These are phyloP conservation scores for Geotrichum citri-aurantii DNA, from an alignment of 1,139 yeast genomes.

Conservation along the genomic window DNA sequence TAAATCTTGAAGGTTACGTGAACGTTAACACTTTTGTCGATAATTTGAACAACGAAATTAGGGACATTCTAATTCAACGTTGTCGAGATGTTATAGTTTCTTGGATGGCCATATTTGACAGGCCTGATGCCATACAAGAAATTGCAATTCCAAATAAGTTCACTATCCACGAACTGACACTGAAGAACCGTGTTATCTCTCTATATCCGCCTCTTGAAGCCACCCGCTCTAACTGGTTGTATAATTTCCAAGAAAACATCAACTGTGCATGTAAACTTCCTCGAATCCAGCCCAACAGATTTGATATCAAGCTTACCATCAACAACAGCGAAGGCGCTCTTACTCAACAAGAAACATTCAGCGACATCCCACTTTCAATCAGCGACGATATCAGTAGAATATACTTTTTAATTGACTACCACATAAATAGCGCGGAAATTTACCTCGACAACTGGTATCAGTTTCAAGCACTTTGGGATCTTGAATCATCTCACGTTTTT, in stretches of 20 bases:
- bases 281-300: constrained; percentile 26
- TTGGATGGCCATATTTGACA: constrained; percentile 30
- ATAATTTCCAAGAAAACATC: constrained; percentile 32
- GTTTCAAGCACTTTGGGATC: constrained; percentile 58
- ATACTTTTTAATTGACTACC: constrained; percentile 24
- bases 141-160: constrained; percentile 19
- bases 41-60: constrained; percentile 41
- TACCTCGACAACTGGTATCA: constrained; percentile 50
- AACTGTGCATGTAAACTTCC: constrained; percentile 15
- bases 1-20: constrained; percentile 42
- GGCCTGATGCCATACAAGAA: constrained; percentile 17
- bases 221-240: constrained; percentile 34
- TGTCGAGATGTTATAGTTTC: constrained; percentile 25
- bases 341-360: constrained; percentile 16
- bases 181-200: constrained; percentile 43
- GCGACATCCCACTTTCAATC: constrained; percentile 21
- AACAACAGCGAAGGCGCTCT: constrained; percentile 3
- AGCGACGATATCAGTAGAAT: constrained; percentile 20
- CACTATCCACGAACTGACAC: constrained; percentile 39
- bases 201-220: constrained; percentile 42
- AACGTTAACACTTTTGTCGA: constrained; percentile 39
- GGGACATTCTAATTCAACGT: constrained; percentile 37
- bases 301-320: constrained; percentile 29
- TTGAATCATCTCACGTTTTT: constrained; percentile 38
- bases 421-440: constrained; percentile 30